Conservation (phyloP, 2,329 filamentous ascomycete genomes). For the Didymosphaeria variabile region DNA sequence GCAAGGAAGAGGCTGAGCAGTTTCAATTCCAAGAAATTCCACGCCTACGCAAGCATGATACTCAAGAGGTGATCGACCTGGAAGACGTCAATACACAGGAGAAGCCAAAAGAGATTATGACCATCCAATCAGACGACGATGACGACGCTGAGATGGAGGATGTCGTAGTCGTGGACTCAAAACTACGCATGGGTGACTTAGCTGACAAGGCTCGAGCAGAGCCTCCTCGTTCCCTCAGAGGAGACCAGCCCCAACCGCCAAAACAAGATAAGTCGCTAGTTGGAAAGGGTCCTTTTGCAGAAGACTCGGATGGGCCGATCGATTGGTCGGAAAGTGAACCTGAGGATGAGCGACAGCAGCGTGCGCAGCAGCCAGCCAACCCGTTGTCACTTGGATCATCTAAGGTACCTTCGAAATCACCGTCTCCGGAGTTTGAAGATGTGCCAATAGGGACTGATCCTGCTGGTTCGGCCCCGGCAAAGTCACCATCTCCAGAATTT, state of each 20-base stretch:
- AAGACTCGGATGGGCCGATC: conserved; percentile 49
- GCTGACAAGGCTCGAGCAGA: conserved; percentile 55
- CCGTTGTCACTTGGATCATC: conserved; percentile 40
- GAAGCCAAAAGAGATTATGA: conserved; percentile 63
- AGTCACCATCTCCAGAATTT: conserved; percentile 58
- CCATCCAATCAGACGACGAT: conserved; percentile 70
- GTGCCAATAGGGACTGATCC: conserved; percentile 43
- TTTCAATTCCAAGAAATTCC: conserved; percentile 72
- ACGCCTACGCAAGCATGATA: conserved; percentile 65
- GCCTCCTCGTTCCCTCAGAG: conserved; percentile 46
- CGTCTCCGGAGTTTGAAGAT: conserved; percentile 62
- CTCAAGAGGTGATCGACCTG: conserved; percentile 58
- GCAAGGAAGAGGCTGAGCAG: conserved; percentile 63
- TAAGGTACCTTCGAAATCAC: conserved; percentile 46
- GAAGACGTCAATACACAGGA: conserved; percentile 55
- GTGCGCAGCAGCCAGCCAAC: conserved; percentile 7
- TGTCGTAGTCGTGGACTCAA: conserved; percentile 39
- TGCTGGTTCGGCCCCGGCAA: conserved; percentile 26
- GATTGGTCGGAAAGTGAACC: conserved; percentile 66
- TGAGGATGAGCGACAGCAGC: conserved; percentile 31
- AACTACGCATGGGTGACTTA: conserved; percentile 54
- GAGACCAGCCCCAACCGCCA: conserved; percentile 30
- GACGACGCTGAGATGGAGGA: conserved; percentile 50
- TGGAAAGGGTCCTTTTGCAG: conserved; percentile 32
- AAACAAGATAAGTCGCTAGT: conserved; percentile 27